Evolutionary conservation across 179 eudicot genomes (phyloP).

Genomic region (Silene coronaria): DNA sequence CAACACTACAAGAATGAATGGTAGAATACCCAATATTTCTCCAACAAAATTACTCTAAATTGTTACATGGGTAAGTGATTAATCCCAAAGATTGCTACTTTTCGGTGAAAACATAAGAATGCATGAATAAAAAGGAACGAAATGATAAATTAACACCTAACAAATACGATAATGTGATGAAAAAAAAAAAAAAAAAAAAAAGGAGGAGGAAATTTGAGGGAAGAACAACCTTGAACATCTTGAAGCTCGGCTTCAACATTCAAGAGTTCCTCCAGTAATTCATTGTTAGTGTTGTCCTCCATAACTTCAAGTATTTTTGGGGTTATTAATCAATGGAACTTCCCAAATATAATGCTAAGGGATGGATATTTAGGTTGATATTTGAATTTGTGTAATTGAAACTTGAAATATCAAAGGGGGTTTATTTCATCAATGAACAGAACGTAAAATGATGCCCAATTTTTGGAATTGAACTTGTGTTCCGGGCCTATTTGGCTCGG

Average conservation of each 20-base stretch:
- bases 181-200: background rate
- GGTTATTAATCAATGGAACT: background rate
- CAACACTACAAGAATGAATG: no score
- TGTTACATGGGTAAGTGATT: background rate
- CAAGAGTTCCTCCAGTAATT: constrained; percentile 49
- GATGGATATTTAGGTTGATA: no score
- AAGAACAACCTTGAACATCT: constrained; percentile 59
- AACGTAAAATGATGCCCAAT: no score
- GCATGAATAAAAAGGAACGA: background rate
- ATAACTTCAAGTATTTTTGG: background rate
- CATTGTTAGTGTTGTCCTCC: constrained; percentile 39
- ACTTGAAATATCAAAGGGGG: background rate
- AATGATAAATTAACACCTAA: background rate
- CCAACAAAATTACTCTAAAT: background rate
- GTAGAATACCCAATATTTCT: no score
- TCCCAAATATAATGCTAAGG: no score
- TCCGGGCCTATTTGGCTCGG: no score
- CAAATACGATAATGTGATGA: background rate
- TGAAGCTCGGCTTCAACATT: constrained; percentile 65
- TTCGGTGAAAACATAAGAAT: background rate
- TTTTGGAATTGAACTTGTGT: no score
- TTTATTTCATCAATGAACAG: no score
- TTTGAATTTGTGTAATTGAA: background rate
- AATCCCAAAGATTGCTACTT: background rate
- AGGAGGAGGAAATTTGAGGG: background rate